Conservation (phyloP, 73 alveolate genomes). For the Paramecium sonneborni region DNA sequence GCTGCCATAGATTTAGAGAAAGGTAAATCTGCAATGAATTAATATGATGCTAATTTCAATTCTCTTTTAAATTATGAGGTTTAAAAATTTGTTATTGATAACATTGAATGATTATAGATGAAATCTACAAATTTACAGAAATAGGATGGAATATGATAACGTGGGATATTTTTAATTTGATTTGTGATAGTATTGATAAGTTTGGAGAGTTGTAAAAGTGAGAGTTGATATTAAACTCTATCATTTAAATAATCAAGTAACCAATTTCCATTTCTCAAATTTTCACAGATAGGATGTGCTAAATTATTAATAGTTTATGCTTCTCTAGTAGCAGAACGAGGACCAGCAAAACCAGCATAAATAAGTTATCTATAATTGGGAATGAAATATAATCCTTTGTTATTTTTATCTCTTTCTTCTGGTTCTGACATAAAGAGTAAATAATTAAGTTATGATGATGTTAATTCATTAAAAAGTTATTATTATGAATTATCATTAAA, state of each 20-base stretch:
- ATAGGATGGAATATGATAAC: constrained; percentile 52
- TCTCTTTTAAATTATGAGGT: constrained; percentile 26
- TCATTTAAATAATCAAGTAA: constrained; percentile 82
- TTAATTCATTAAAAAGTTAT: constrained; percentile 63
- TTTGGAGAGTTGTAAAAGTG: neutral
- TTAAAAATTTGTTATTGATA: neutral
- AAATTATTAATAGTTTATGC: constrained; percentile 55
- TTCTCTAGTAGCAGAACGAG: constrained; percentile 40
- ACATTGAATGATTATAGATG: neutral
- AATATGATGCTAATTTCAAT: constrained; percentile 32
- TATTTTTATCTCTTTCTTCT: constrained; percentile 77
- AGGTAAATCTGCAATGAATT: constrained; percentile 65
- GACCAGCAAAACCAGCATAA: constrained; percentile 76
- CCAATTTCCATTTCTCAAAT: constrained; percentile 96
- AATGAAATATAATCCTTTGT: constrained; percentile 71
- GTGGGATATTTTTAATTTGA: neutral
- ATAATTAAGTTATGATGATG: constrained; percentile 81
- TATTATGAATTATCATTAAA: neutral
- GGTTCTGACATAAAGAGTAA: constrained; percentile 67
- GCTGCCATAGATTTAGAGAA: constrained; percentile 87
- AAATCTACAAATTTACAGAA: constrained; percentile 36
- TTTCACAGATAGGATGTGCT: constrained; percentile 72
- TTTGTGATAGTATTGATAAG: neutral
- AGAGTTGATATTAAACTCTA: constrained; percentile 60
- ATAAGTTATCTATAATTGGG: constrained; percentile 64